These are phyloP conservation scores for Glonium stellatum DNA, from an alignment of 495 filamentous ascomycete species.

Conservation along the genomic window DNA sequence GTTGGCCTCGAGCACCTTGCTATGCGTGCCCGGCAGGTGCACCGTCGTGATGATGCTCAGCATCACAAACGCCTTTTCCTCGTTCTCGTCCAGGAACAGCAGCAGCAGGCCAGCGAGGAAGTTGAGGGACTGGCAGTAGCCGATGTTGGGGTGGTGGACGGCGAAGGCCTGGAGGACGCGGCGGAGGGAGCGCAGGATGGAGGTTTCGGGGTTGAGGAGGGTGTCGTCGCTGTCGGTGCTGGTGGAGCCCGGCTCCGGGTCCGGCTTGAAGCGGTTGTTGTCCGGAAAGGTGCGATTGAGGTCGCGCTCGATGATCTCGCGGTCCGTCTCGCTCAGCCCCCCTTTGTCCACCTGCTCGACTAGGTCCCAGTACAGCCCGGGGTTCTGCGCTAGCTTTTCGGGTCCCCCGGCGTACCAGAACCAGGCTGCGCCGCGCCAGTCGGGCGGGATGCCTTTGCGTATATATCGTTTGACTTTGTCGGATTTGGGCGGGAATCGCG, in stretches of 20 bases:
- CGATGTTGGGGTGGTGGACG: conserved; percentile 78
- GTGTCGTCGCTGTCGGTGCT: conserved; percentile 24
- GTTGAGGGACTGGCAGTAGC: conserved; percentile 95
- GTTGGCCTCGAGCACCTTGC: conserved; percentile 85
- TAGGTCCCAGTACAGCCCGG: conserved; percentile 65
- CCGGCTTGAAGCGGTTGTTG: conserved; percentile 84
- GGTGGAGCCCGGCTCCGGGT: conserved; percentile 32
- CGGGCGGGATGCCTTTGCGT: conserved; percentile 90
- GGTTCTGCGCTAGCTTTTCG: conserved; percentile 57
- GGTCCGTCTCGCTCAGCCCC: conserved; percentile 59
- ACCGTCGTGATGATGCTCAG: conserved; percentile 82
- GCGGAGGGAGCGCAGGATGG: conserved; percentile 72
- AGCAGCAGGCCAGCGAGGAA: conserved; percentile 95
- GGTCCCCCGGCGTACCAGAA: conserved; percentile 96
- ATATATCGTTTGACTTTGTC: conserved; percentile 81
- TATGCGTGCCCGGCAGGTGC: conserved; percentile 88
- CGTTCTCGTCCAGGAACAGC: conserved; percentile 66
- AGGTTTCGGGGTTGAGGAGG: conserved; percentile 50
- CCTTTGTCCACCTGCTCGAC: conserved; percentile 56
- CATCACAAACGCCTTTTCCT: conserved; percentile 93
- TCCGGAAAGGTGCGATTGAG: conserved; percentile 94
- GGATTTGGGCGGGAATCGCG: conserved; percentile 70
- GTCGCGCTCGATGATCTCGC: conserved; percentile 91
- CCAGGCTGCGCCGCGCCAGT: conserved; percentile 90
- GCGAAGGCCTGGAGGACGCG: conserved; percentile 85